Base-by-base conservation (phyloP, 2,329 filamentous ascomycete species). In the Fusarium palustre region DNA sequence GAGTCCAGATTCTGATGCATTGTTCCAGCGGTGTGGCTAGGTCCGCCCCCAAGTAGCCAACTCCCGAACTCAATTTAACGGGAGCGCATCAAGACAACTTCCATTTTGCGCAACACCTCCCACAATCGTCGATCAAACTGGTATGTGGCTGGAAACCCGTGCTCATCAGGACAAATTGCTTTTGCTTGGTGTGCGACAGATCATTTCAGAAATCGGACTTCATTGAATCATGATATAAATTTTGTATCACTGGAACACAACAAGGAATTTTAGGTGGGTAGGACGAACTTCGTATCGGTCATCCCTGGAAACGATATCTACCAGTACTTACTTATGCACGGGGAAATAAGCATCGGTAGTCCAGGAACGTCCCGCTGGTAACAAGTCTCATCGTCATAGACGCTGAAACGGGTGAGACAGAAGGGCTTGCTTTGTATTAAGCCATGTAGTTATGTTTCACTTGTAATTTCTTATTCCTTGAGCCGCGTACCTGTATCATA, bases 361-460 rank as follows among this genome's bases (percentile, higher is more conserved):
- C 36, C 39, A 24, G 62, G 42, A 31, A 65, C 46, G 46, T 39
- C 48, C 48, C 34, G 34, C n/a, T 53, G 42, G 36, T 39, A 34
- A n/a, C 11, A 34, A 52, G 47, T 65, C 47, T 66, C 48, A 41
- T 39, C 62, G 62, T 65, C 62, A 65, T 65, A 55, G 60, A 65
- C 15, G 20, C 24, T 46, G 60, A 60, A 41, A 55, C 22, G 38
- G 20, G 9, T 36, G 43, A 64, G 28, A 48, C 61, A 25, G 13
- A 39, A 34, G 24, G 28, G 47, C 45, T 65, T 65, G 31, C 20
- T 15, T 15, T 15, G 28, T 57, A 31, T 30, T 64, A 24, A 46
- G 20, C 47, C 38, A 22, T 60, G 20, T 22, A 36, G 25, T 16
- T 49, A 12, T 55, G 61, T 66, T 45, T 66, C 63, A 61, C 39